phyloP scores from a whole-genome alignment of 2,329 filamentous ascomycete species.

The Penicillium oxalicum region DNA sequence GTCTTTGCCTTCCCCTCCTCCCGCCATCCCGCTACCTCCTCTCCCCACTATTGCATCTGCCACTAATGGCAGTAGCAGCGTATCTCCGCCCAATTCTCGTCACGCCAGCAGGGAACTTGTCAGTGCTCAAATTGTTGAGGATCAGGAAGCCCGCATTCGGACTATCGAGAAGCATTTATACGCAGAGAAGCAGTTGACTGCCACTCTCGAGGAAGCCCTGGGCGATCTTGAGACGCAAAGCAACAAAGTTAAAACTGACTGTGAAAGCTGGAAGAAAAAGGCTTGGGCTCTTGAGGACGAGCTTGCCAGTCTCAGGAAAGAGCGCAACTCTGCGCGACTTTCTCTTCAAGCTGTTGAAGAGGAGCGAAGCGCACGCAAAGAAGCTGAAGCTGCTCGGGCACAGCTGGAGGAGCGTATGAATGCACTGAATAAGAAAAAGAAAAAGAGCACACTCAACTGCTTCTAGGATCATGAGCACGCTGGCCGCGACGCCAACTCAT shows the following conservation, averaged over 20 bases:
- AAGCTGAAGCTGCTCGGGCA: conserved; percentile 80
- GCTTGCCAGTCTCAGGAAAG: conserved; percentile 49
- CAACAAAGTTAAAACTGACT: conserved; percentile 85
- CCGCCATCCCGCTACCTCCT: conserved; percentile 90
- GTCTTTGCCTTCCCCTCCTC: conserved; percentile 86
- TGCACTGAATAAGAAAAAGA: conserved; percentile 85
- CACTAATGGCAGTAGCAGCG: conserved; percentile 47
- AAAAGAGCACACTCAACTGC: conserved; percentile 92
- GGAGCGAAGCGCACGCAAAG: conserved; percentile 84
- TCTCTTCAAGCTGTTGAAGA: conserved; percentile 89
- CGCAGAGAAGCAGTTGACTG: conserved; percentile 92
- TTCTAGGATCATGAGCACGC: conserved; percentile 55
- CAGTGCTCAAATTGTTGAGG: conserved; percentile 78
- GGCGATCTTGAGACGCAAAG: conserved; percentile 88
- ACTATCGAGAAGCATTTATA: conserved; percentile 95
- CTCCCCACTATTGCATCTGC: conserved; percentile 60
- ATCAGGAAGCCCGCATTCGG: conserved; percentile 89
- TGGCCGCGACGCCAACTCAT: too few relatives aligned
- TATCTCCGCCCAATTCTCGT: conserved; percentile 57
- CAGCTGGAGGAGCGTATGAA: conserved; percentile 95
- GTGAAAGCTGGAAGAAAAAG: conserved; percentile 85
- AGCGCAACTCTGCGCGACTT: conserved; percentile 54
- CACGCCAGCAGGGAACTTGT: conserved; percentile 77
- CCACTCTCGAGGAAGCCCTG: conserved; percentile 89
- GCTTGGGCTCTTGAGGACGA: conserved; percentile 67